Base-by-base conservation (phyloP, 345 rosid genomes). In the Rhodomyrtus tomentosa region DNA sequence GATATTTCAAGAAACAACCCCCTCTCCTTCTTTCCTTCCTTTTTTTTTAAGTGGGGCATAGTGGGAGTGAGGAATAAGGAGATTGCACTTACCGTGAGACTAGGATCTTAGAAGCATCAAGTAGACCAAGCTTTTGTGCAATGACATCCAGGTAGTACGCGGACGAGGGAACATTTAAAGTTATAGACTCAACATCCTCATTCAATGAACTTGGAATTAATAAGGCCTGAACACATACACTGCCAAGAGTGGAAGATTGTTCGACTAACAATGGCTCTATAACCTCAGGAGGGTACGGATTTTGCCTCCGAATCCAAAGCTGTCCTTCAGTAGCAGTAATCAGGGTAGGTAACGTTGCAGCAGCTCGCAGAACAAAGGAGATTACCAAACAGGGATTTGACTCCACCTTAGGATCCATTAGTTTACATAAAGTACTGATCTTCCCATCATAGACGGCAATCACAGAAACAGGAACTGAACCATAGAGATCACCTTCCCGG, bases 391-490 rank as follows among this genome's bases (percentile, higher is more conserved):
- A 88, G 84, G 95, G 93, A 85, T 94, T 90, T 55, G 91, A 89
- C 83, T 94, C 98, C 86, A 87, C 95, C 82, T 86, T 88, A 45
- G 96, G 91, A 84, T 95, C 87, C 54, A 96, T 90, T 15, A 85
- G 79, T 92, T 94, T 96, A 85, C 98, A 95, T 45, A 94, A 88
- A 84, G 82, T 91, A 81, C 82, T 90, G 49, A 89, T 87, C 92
- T 91, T 96, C 85, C 93, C 86, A 89, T 95, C 99, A 80, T 89
- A 92, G 59, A 85, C 89, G 88, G 95, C 93, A 87, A 93, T 89
- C 85, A 93, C 93, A 83, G 98, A 93, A 89, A 90, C 93, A 83
- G 98, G 95, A 86, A 96, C 85, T 29, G 91, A 90, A 59, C 98
- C 94, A 25, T 85, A 87, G 87, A 89, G 92, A 84, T 92, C 91